Evolutionary conservation across 176 grass and related monocot genomes (phyloP).

Genomic region (Eleusine indica): DNA sequence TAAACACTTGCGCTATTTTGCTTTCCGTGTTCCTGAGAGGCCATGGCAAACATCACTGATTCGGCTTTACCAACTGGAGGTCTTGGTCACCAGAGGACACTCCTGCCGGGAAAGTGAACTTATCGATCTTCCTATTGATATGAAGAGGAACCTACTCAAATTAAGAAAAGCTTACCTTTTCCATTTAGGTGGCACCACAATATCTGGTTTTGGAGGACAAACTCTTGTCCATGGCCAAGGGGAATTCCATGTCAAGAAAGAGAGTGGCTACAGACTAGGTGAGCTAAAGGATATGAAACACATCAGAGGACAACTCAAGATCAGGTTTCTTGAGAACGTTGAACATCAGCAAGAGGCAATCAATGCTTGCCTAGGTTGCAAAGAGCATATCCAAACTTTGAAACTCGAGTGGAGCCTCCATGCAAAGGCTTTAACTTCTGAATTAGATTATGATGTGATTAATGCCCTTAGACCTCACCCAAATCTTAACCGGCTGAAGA

Average conservation of each 20-base stretch:
- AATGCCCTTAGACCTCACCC: constrained; percentile 54
- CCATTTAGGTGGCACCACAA: constrained; percentile 30
- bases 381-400: constrained; percentile 41
- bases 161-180: constrained; percentile 50
- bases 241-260: constrained; percentile 58
- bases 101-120: constrained; percentile 54
- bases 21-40: constrained; percentile 36
- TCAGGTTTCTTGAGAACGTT: constrained; percentile 60
- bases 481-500: constrained; percentile 44
- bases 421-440: constrained; percentile 23
- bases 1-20: constrained; percentile 58
- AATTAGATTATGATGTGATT: constrained; percentile 49
- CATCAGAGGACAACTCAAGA: constrained; percentile 34
- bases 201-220: constrained; percentile 50
- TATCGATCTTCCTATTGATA: constrained; percentile 36
- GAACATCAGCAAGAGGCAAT: constrained; percentile 36
- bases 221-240: constrained; percentile 45
- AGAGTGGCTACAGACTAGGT: constrained; percentile 47
- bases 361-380: constrained; percentile 42
- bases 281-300: constrained; percentile 50
- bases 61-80: constrained; percentile 58
- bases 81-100: constrained; percentile 42
- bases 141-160: constrained; percentile 51
- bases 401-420: constrained; percentile 44
- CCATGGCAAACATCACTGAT: constrained; percentile 33